Evolutionary conservation across 495 filamentous ascomycete genomes (phyloP).

Genomic region (Penicillium parvum): DNA sequence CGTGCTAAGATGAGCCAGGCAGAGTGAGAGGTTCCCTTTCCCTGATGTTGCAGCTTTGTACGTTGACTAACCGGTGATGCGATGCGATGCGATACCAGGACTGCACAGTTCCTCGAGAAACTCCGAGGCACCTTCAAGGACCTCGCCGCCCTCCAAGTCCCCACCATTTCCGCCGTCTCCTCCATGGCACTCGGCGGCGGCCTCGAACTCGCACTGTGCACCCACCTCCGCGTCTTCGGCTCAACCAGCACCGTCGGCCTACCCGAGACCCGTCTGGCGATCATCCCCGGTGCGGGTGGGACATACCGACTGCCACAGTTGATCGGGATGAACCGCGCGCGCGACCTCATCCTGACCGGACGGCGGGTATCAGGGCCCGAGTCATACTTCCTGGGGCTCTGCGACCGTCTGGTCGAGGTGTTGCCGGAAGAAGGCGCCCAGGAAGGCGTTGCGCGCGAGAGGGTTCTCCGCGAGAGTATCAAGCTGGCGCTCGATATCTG

Average conservation of each 20-base stretch:
- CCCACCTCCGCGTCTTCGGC: constrained; percentile 77
- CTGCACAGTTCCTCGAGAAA: constrained; percentile 64
- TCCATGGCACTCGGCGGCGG: constrained; percentile 85
- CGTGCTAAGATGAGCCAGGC: constrained; percentile 64
- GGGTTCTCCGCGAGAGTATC: constrained; percentile 68
- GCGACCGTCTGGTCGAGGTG: constrained; percentile 76
- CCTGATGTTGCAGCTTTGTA: not conserved
- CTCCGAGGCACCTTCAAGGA: constrained; percentile 67
- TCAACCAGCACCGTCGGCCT: constrained; percentile 71
- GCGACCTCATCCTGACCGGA: constrained; percentile 84
- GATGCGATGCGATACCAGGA: constrained; percentile 54
- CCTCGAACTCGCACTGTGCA: constrained; percentile 82
- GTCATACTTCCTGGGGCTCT: constrained; percentile 79
- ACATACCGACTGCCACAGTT: constrained; percentile 77
- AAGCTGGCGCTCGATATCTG: constrained; percentile 77
- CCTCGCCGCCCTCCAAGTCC: constrained; percentile 70
- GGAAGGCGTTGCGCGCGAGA: constrained; percentile 53
- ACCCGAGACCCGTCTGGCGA: constrained; percentile 86
- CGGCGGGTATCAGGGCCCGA: constrained; percentile 72
- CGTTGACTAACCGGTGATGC: constrained; percentile 3
- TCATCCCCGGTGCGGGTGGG: constrained; percentile 91
- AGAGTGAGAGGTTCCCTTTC: constrained; percentile 45
- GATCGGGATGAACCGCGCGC: constrained; percentile 68
- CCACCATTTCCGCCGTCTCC: constrained; percentile 80
- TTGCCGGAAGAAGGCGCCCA: constrained; percentile 50